Conservation (phyloP, 2,329 filamentous ascomycete genomes). For the Elsinoe australis region DNA sequence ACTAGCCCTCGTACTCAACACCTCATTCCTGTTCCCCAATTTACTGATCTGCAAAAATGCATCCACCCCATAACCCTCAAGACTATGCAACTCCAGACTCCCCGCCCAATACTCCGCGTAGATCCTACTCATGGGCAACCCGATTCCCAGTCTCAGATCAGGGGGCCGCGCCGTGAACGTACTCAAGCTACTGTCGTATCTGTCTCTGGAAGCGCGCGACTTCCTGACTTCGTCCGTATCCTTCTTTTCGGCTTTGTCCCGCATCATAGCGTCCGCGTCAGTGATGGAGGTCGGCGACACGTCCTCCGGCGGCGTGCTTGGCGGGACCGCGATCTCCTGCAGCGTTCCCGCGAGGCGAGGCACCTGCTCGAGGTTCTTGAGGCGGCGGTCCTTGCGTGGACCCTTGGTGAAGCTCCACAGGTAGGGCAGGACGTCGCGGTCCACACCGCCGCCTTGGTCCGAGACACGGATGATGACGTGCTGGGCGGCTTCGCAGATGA, state of each 20-base stretch:
- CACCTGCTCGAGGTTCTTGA: constrained; percentile 80
- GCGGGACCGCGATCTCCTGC: constrained; percentile 62
- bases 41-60: constrained; percentile 94
- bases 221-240: constrained; percentile 18
- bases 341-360: constrained; percentile 89
- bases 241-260: too few relatives aligned
- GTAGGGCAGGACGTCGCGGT: constrained; percentile 74
- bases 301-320: constrained; percentile 13
- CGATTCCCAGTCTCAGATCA: constrained; percentile 82
- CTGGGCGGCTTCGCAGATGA: constrained; percentile 87
- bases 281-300: background rate
- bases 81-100: constrained; percentile 77
- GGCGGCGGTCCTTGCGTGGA: constrained; percentile 63
- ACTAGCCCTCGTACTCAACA: constrained; percentile 57
- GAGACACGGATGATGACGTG: constrained; percentile 96
- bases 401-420: constrained; percentile 98
- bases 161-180: constrained; percentile 76
- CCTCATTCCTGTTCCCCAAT: constrained; percentile 95
- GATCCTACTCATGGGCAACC: constrained; percentile 82
- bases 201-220: too few relatives aligned
- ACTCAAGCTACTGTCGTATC: constrained; percentile 61
- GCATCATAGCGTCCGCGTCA: background rate
- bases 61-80: constrained; percentile 94
- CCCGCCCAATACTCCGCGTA: constrained; percentile 99
- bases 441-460: constrained; percentile 88